Conservation (phyloP, 2,329 filamentous ascomycete genomes). For the Aspergillus pseudonomiae region DNA sequence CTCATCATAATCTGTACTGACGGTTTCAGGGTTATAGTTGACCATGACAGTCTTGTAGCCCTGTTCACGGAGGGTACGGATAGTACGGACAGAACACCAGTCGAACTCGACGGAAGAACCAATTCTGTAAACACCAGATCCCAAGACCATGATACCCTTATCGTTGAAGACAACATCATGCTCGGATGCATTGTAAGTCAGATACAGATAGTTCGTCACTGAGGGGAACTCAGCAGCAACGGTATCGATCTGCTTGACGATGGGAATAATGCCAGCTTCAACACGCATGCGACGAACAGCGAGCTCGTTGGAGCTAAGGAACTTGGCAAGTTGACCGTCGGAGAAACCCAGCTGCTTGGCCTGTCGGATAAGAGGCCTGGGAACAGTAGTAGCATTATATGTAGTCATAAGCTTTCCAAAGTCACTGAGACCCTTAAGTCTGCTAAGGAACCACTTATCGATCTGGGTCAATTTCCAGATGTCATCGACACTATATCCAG, state of each 20-base stretch:
- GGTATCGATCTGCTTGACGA: constrained; percentile 98
- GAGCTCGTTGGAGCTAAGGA: constrained; percentile 92
- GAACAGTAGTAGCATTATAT: constrained; percentile 68
- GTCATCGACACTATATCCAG: constrained; percentile 91
- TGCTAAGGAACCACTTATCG: constrained; percentile 96
- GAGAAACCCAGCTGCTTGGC: constrained; percentile 95
- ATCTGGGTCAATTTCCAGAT: constrained; percentile 99
- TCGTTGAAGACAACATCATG: constrained; percentile 85
- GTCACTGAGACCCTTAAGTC: constrained; percentile 86
- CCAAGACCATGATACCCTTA: constrained; percentile 92
- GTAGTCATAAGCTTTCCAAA: constrained; percentile 79
- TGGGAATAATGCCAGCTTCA: constrained; percentile 83
- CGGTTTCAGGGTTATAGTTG: constrained; percentile 90
- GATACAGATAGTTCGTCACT: constrained; percentile 92
- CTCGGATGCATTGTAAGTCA: constrained; percentile 91
- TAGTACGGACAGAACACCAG: constrained; percentile 95
- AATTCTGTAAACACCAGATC: constrained; percentile 94
- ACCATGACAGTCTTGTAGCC: constrained; percentile 96
- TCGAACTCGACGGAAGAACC: constrained; percentile 98
- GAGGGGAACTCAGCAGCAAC: constrained; percentile 96
- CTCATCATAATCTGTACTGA: constrained; percentile 90
- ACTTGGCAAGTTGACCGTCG: constrained; percentile 89
- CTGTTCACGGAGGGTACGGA: constrained; percentile 81
- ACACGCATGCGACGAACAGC: constrained; percentile 80
- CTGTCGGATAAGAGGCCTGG: constrained; percentile 69